Conservation (phyloP, 2,329 filamentous ascomycete species). For the Ramularia endophylla region DNA sequence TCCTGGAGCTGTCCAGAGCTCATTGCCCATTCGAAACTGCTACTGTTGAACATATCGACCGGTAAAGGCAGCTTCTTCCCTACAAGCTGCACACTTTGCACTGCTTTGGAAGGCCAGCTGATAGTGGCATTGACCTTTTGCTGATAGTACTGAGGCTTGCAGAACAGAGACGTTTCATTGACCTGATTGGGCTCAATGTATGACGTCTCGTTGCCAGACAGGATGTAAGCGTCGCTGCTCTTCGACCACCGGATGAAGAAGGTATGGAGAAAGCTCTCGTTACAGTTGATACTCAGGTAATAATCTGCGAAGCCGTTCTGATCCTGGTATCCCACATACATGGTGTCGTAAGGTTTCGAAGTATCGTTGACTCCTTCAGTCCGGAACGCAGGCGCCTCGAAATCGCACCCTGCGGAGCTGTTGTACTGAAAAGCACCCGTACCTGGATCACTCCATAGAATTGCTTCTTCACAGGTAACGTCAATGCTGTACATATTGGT, state of each 20-base stretch:
- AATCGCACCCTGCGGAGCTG: conserved; percentile 24
- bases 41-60: conserved; percentile 25
- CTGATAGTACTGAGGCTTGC: conserved; percentile 41
- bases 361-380: conserved; percentile 33
- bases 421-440: too few relatives aligned
- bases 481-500: conserved; percentile 30
- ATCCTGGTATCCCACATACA: conserved; percentile 42
- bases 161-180: conserved; percentile 37
- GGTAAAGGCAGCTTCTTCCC: conserved; percentile 24
- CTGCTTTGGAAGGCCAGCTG: conserved; percentile 15
- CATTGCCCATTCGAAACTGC: conserved; percentile 34
- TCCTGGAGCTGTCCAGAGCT: conserved; percentile 22
- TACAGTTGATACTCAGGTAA: conserved; percentile 32
- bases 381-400: conserved; percentile 23
- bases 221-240: not conserved
- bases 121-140: conserved; percentile 42
- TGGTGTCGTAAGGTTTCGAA: conserved; percentile 18
- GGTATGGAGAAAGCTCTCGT: conserved; percentile 30
- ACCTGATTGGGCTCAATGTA: conserved; percentile 2
- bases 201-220: not conserved
- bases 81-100: conserved; percentile 15
- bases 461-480: conserved; percentile 29
- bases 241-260: conserved; percentile 34
- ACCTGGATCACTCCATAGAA: too few relatives aligned
- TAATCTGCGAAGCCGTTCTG: conserved; percentile 28